These are phyloP conservation scores for Pilatotrama ljubarskyi DNA, from an alignment of 768 basidiomycete species.

Conservation along the genomic window DNA sequence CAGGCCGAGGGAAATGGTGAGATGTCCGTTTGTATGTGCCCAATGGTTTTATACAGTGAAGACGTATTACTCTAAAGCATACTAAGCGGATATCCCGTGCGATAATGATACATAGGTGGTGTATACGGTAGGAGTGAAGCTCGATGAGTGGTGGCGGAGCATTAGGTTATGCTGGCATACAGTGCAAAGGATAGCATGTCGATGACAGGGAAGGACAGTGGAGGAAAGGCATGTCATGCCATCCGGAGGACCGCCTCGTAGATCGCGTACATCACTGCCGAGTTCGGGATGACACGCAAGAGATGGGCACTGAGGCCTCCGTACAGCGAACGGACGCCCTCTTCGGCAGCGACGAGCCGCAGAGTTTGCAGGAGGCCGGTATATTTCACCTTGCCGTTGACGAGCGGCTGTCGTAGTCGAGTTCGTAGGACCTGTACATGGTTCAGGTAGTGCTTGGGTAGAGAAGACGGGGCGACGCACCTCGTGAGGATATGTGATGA, in stretches of 20 bases:
- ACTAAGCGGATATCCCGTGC: constrained; percentile 11
- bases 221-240: constrained; percentile 38
- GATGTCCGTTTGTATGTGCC: neutral
- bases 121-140: constrained; percentile 1
- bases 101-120: constrained; percentile 16
- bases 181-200: constrained; percentile 14
- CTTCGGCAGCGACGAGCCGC: constrained; percentile 82
- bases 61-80: constrained; percentile 5
- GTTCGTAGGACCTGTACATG: constrained; percentile 79
- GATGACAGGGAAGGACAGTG: neutral
- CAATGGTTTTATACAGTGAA: constrained; percentile 12
- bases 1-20: neutral
- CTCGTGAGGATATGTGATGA: constrained; percentile 99
- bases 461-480: constrained; percentile 44
- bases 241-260: constrained; percentile 77
- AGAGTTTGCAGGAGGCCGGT: constrained; percentile 84
- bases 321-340: constrained; percentile 84
- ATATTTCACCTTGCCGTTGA: constrained; percentile 80
- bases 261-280: constrained; percentile 94
- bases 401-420: constrained; percentile 83
- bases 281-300: constrained; percentile 96
- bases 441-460: constrained; percentile 1
- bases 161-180: constrained; percentile 4
- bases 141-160: constrained; percentile 9
- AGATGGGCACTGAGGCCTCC: constrained; percentile 93